A percentile compares a stretch with the other conserved stretches of the same genome.
These are phyloP conservation scores for Alternaria arbusti DNA, from an alignment of 2,329 filamentous ascomycete species.

Conservation along the genomic window DNA sequence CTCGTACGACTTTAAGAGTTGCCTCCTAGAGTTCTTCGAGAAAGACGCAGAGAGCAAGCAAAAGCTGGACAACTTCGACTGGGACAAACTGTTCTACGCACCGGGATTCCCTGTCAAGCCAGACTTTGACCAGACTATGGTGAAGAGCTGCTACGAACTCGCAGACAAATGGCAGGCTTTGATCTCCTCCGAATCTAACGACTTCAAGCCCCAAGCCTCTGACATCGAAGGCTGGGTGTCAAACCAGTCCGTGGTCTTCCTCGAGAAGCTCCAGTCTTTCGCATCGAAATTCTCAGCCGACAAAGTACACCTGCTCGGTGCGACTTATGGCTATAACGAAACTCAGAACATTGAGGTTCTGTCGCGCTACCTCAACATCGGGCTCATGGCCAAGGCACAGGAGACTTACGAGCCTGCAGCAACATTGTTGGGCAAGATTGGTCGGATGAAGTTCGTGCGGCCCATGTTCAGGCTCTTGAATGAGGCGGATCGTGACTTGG, in stretches of 20 bases:
- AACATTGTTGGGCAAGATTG: conserved; percentile 79
- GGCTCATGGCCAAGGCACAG: conserved; percentile 74
- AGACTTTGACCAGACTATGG: conserved; percentile 85
- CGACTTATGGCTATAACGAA: conserved; percentile 70
- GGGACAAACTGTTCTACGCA: conserved; percentile 88
- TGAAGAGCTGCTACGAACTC: conserved; percentile 82
- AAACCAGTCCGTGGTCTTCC: conserved; percentile 90
- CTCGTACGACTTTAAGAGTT: conserved; percentile 91
- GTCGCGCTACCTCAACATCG: conserved; percentile 79
- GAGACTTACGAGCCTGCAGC: conserved; percentile 74
- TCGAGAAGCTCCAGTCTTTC: conserved; percentile 78
- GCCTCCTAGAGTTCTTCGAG: conserved; percentile 83
- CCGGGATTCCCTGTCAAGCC: conserved; percentile 91
- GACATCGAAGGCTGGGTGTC: conserved; percentile 80
- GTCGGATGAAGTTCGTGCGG: conserved; percentile 96
- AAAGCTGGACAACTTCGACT: conserved; percentile 78
- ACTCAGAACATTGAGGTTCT: conserved; percentile 88
- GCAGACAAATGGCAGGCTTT: conserved; percentile 79
- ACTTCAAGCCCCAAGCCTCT: conserved; percentile 66
- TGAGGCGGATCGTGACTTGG: conserved; percentile 74
- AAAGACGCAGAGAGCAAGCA: conserved; percentile 66
- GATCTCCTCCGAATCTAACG: conserved; percentile 25
- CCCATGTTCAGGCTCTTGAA: conserved; percentile 81
- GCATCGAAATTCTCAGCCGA: conserved; percentile 67
- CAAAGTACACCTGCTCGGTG: conserved; percentile 74